Evolutionary conservation across 495 filamentous ascomycete species (phyloP).

Genomic region (Oidiodendron maius): DNA sequence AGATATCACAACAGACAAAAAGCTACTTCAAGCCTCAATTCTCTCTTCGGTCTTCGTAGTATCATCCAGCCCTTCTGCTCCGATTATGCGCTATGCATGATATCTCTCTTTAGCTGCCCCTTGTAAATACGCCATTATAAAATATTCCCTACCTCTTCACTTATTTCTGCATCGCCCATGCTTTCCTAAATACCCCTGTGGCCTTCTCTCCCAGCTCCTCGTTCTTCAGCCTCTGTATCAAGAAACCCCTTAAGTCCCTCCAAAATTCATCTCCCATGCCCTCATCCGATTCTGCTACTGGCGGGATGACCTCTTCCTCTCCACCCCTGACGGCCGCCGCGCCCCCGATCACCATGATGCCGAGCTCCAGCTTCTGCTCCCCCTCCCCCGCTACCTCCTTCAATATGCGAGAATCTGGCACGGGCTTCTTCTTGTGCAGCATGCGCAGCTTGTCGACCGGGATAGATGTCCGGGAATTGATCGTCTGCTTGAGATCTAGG

Average conservation of each 20-base stretch:
- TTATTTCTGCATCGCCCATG: constrained; percentile 22
- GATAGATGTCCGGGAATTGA: constrained; percentile 45
- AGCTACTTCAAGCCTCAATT: background rate
- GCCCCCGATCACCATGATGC: constrained; percentile 80
- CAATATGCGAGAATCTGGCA: constrained; percentile 60
- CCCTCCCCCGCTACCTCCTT: constrained; percentile 43
- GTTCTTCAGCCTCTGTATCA: constrained; percentile 73
- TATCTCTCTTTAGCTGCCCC: background rate
- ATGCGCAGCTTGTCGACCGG: constrained; percentile 72
- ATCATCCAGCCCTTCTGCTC: background rate
- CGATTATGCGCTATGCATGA: background rate
- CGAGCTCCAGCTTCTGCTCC: constrained; percentile 60
- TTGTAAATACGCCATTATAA: constrained; percentile 2
- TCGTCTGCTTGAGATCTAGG: constrained; percentile 61
- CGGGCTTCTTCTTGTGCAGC: constrained; percentile 76
- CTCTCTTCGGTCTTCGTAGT: no score
- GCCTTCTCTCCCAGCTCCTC: constrained; percentile 59
- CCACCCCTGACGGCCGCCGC: constrained; percentile 29
- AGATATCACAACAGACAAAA: background rate
- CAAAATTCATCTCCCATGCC: constrained; percentile 73
- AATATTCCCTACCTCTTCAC: background rate
- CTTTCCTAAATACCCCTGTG: constrained; percentile 57
- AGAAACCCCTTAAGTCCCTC: constrained; percentile 75
- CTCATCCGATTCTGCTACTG: constrained; percentile 47
- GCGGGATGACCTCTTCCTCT: constrained; percentile 25